Evolutionary conservation across 257 asterid species (phyloP), one percentile per base, ranked within the genome.

Genomic region (Rehmannia glutinosa): DNA sequence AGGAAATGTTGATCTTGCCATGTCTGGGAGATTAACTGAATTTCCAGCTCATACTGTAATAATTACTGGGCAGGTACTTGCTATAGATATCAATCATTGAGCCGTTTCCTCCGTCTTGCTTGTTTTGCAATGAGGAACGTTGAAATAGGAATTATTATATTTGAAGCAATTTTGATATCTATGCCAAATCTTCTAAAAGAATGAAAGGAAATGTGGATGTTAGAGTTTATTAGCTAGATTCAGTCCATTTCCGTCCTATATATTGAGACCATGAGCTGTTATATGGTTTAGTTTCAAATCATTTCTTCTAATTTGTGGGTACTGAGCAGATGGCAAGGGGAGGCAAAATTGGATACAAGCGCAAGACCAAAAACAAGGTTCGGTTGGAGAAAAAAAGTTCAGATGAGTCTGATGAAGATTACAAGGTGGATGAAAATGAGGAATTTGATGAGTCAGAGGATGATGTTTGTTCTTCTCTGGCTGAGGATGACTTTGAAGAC

Each of bases 371-470:
- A 74, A 62, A 66, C 52, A 80, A 64, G 66, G 82, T 56, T 28
- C 67, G 50, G 49, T 52, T 73, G 27, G 63, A 58, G 60, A 72
- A 65, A 39, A 67, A 41, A 21, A 69, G 66, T 42, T 79, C 81
- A 0, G 91, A 87, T 67, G 89, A 79, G 36, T 89, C 97, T 0
- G 97, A 89, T 51, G 95, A 87, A 81, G 96, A 91, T 77, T 91
- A 86, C 75, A 69, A 43, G 63, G 87, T 80, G 53, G 73, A 69
- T 68, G 90, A 86, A 60, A 93, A 80, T 45, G 95, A 15, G 23
- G 38, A 17, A 51, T 15, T 76, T 39, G 54, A 59, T 32, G 86
- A 79, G 62, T 84, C 94, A 7, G 97, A 82, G 60, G 92, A 82
- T 52, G 97, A 79, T 28, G 76, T 73, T 62, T 74, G 77, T 71